These are phyloP conservation scores for Daldinia vernicosa DNA, from an alignment of 495 filamentous ascomycete genomes.

Conservation along the genomic window DNA sequence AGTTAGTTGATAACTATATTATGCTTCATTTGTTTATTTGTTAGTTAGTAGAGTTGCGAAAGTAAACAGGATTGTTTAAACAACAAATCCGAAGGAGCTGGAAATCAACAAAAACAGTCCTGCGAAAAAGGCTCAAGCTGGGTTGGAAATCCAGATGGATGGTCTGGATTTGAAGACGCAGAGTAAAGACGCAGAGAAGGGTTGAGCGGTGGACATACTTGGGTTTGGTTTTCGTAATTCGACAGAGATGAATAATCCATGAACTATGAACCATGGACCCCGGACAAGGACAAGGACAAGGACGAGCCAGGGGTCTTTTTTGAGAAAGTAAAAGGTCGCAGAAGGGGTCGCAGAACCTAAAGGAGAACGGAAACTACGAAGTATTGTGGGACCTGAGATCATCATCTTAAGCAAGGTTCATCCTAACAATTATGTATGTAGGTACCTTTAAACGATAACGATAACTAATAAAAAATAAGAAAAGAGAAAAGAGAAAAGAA, in stretches of 20 bases:
- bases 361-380: constrained; percentile 28
- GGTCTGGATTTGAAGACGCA: constrained; percentile 33
- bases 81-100: constrained; percentile 9
- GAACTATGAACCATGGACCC: constrained; percentile 18
- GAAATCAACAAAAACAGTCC: constrained; percentile 24
- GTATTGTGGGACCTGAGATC: constrained; percentile 32
- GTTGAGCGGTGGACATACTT: constrained; percentile 30
- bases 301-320: constrained; percentile 29
- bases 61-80: constrained; percentile 1
- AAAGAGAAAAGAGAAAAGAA: neutral
- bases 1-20: too few species aligned
- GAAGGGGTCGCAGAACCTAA: constrained; percentile 30
- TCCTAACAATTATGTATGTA: constrained; percentile 8
- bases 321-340: constrained; percentile 30
- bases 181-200: constrained; percentile 28
- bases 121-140: constrained; percentile 28
- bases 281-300: constrained; percentile 3
- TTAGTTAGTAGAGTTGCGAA: constrained; percentile 12
- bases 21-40: too few species aligned
- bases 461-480: constrained; percentile 1
- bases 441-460: too few species aligned
- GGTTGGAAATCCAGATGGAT: constrained; percentile 36
- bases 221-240: constrained; percentile 44
- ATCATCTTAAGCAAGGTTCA: constrained; percentile 9
- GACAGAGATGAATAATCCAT: constrained; percentile 34